phyloP scores from a whole-genome alignment of 2,329 filamentous ascomycete genomes.

The Pseudogymnoascus sp. region DNA sequence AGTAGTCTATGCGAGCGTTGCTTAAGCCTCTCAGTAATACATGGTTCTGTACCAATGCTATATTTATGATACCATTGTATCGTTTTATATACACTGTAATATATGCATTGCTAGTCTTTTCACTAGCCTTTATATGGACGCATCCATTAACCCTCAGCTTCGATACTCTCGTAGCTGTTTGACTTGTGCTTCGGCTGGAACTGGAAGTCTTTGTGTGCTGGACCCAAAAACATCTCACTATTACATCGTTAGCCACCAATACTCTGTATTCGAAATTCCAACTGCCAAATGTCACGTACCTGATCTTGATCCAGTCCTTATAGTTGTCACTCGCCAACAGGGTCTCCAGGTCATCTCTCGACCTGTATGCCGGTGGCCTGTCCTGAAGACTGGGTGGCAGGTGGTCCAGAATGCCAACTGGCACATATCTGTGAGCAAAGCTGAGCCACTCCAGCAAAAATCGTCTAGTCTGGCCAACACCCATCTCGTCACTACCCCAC shows the following conservation, averaged over 20 bases:
- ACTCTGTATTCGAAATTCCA: neutral
- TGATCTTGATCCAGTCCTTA: constrained; percentile 98
- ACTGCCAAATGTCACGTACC: constrained; percentile 47
- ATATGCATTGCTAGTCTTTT: neutral
- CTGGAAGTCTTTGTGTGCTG: constrained; percentile 79
- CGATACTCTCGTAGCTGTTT: constrained; percentile 70
- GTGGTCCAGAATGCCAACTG: constrained; percentile 78
- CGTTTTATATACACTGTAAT: neutral
- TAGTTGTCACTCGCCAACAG: constrained; percentile 84
- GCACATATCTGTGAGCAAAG: constrained; percentile 87
- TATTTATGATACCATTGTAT: neutral
- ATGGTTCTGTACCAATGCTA: neutral
- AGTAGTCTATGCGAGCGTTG: neutral
- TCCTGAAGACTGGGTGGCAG: constrained; percentile 86
- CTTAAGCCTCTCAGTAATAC: too few species aligned
- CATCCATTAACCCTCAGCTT: constrained; percentile 54
- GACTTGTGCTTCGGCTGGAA: constrained; percentile 98
- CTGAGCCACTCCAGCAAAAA: constrained; percentile 95
- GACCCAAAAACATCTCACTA: constrained; percentile 96
- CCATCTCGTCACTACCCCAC: constrained; percentile 94
- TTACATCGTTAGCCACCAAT: constrained; percentile 12
- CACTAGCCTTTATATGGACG: neutral
- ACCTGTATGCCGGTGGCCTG: constrained; percentile 72
- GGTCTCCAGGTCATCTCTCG: constrained; percentile 88
- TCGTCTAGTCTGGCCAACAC: constrained; percentile 79